phyloP scores from a whole-genome alignment of 73 alveolate species.

The Paramecium sexaurelia region DNA sequence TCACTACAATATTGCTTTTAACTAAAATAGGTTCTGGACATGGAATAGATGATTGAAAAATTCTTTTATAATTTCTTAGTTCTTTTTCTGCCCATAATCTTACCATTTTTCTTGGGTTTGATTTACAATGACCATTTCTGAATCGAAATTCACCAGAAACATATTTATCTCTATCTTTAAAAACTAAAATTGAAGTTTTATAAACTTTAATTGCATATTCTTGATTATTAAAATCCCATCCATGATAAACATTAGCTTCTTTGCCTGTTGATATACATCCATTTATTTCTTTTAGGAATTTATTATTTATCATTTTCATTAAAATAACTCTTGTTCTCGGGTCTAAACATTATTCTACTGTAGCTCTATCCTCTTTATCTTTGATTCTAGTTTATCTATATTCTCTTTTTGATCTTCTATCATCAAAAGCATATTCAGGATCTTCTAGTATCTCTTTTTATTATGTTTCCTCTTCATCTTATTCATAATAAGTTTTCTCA shows the following conservation, averaged over 20 bases:
- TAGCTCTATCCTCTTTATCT: slow-evolving; percentile 98
- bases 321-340: slow-evolving; percentile 97
- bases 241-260: slow-evolving; percentile 99
- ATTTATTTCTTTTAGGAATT: slow-evolving; percentile 91
- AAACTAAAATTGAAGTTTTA: slow-evolving; percentile 98
- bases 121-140: slow-evolving; percentile 98
- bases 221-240: slow-evolving; percentile 75
- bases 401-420: slow-evolving; percentile 74
- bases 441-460: neutral
- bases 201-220: slow-evolving; percentile 99
- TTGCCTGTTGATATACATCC: slow-evolving; percentile 99
- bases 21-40: slow-evolving; percentile 97
- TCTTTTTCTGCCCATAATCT: slow-evolving; percentile 99
- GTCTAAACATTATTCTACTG: slow-evolving; percentile 99
- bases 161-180: slow-evolving; percentile 99
- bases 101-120: slow-evolving; percentile 99
- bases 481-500: neutral
- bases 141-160: slow-evolving; percentile 99
- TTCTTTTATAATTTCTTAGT: slow-evolving; percentile 97
- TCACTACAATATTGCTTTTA: slow-evolving; percentile 95
- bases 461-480: neutral
- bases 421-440: neutral
- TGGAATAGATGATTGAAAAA: slow-evolving; percentile 91
- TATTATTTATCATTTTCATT: slow-evolving; percentile 93
- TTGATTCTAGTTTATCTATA: slow-evolving; percentile 83